Evolutionary conservation across 2,329 filamentous ascomycete genomes (phyloP).

Genomic region (Juglanconis oblonga): DNA sequence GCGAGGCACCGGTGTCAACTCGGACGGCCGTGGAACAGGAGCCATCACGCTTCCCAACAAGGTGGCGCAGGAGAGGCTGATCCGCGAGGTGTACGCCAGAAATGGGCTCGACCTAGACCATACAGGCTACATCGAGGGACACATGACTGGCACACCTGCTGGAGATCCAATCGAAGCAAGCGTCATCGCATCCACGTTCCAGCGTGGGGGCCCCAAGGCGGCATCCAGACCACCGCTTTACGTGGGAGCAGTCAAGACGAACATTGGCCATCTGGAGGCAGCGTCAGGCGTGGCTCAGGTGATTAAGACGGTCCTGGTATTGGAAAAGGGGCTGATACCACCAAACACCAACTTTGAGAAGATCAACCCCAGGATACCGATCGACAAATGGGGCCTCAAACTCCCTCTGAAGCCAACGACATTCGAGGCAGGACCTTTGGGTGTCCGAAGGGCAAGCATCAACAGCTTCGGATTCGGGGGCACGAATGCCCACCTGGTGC

Average conservation of each 20-base stretch:
- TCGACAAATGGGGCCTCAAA: conserved; percentile 16
- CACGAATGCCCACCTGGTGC: conserved; percentile 40
- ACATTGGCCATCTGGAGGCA: conserved; percentile 19
- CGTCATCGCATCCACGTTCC: conserved; percentile 20
- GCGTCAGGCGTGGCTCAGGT: conserved; percentile 9
- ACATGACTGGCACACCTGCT: conserved; percentile 33
- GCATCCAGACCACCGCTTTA: conserved; percentile 16
- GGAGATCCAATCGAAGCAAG: conserved; percentile 33
- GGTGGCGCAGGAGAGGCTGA: conserved; percentile 31
- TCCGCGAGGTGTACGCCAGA: conserved; percentile 29
- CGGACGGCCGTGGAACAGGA: conserved; percentile 28
- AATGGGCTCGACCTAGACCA: conserved; percentile 23
- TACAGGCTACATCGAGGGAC: conserved; percentile 31
- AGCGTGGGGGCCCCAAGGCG: conserved; percentile 20
- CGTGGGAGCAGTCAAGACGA: conserved; percentile 33
- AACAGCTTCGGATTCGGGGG: conserved; percentile 46
- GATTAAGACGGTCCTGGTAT: conserved; percentile 13
- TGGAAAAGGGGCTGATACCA: conserved; percentile 22
- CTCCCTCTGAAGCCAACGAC: conserved; percentile 16
- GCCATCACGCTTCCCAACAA: conserved; percentile 36
- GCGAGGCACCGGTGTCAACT: conserved; percentile 27
- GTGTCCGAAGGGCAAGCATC: conserved; percentile 24
- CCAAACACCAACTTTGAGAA: conserved; percentile 25
- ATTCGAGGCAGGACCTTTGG: conserved; percentile 18
- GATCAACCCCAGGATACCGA: conserved; percentile 17